phyloP scores from a whole-genome alignment of 345 rosid species.

The Aethionema arabicum region DNA sequence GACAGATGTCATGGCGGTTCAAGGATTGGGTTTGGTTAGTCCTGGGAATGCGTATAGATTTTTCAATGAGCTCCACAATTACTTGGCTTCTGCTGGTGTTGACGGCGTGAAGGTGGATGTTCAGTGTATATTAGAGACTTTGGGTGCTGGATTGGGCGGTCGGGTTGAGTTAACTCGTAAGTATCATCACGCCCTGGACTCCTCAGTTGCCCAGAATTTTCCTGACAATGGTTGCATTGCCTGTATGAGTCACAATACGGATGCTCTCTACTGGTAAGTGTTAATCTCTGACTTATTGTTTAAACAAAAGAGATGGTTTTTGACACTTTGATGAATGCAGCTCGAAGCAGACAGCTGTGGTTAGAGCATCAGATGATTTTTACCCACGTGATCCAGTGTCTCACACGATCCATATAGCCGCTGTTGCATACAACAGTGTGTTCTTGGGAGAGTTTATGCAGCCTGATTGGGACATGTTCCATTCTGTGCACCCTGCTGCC shows the following conservation, averaged over 20 bases:
- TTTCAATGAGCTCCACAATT: constrained; percentile 74
- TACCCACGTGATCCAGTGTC: constrained; percentile 88
- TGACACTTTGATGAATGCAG: constrained; percentile 39
- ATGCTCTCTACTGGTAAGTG: constrained; percentile 83
- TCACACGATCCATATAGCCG: constrained; percentile 87
- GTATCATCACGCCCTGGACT: constrained; percentile 90
- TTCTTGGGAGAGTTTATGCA: constrained; percentile 88
- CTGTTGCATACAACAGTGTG: constrained; percentile 84
- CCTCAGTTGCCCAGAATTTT: constrained; percentile 72
- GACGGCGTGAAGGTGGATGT: constrained; percentile 95
- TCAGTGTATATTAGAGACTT: constrained; percentile 88
- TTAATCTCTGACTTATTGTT: background rate
- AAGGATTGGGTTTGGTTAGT: constrained; percentile 82
- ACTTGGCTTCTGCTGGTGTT: constrained; percentile 74
- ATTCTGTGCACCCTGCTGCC: constrained; percentile 84
- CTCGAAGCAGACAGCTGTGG: constrained; percentile 91
- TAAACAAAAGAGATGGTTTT: background rate
- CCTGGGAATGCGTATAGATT: constrained; percentile 72
- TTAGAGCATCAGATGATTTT: constrained; percentile 95
- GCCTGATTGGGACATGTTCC: constrained; percentile 99
- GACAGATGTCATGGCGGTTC: constrained; percentile 58
- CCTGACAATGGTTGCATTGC: constrained; percentile 92
- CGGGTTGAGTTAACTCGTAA: constrained; percentile 78
- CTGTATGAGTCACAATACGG: constrained; percentile 96
- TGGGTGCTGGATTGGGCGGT: constrained; percentile 80